A percentile compares a stretch with the other conserved stretches of the same genome.
Evolutionary conservation across 108 stramenopile species (phyloP).

Genomic region (Cyclostephanos tholiformis): DNA sequence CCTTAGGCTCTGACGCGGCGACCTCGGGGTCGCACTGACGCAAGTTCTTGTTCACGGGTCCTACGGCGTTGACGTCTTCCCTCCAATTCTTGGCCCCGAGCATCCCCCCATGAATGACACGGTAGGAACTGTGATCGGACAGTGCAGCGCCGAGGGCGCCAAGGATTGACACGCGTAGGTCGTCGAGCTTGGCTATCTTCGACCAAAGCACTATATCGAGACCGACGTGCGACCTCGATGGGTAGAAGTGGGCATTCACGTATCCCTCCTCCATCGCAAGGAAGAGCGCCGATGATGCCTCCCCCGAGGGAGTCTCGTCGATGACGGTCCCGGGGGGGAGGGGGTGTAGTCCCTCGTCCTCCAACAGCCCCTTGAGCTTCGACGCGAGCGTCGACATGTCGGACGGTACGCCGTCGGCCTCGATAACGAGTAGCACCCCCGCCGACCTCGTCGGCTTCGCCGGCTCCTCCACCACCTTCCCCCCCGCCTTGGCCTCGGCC

Average conservation of each 20-base stretch:
- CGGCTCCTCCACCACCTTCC: constrained; percentile 25
- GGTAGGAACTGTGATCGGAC: constrained; percentile 48
- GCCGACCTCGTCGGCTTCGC: constrained; percentile 58
- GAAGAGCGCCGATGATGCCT: constrained; percentile 40
- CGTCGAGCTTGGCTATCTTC: constrained; percentile 54
- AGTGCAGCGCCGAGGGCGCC: constrained; percentile 21
- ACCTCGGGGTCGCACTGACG: constrained; percentile 45
- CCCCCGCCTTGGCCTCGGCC: constrained; percentile 27
- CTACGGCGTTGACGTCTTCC: constrained; percentile 72
- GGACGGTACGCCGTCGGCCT: constrained; percentile 59
- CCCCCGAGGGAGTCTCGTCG: constrained; percentile 29
- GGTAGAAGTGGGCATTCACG: constrained; percentile 53
- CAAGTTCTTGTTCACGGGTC: constrained; percentile 63
- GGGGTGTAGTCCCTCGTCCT: constrained; percentile 26
- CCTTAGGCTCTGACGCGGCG: constrained; percentile 44
- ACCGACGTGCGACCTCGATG: constrained; percentile 56
- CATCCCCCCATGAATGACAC: constrained; percentile 84
- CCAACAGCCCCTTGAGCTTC: constrained; percentile 32
- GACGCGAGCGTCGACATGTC: constrained; percentile 33
- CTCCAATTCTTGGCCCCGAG: constrained; percentile 77
- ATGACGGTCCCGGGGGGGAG: constrained; percentile 33
- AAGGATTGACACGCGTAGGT: constrained; percentile 41
- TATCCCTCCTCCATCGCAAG: constrained; percentile 52
- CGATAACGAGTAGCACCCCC: constrained; percentile 74
- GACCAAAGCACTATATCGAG: constrained; percentile 51